Evolutionary conservation across 768 basidiomycete genomes (phyloP), one percentile per base, ranked within the genome.

Genomic region (Tulasnella sp.): DNA sequence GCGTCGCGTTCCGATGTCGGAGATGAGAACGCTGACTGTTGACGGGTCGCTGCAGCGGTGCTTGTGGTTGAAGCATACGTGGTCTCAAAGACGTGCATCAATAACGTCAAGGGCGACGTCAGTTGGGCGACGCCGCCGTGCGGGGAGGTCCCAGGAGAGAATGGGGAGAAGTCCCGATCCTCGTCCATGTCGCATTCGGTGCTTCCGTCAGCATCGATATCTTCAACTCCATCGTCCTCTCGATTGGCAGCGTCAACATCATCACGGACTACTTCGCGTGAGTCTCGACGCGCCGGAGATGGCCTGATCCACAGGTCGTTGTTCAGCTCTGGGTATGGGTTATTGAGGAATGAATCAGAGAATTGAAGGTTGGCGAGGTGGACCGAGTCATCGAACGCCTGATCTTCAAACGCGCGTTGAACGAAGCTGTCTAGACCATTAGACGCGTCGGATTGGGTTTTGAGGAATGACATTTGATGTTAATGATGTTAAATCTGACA

Each of bases 111-210:
- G 15, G 2, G 10, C 7, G 7, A 26, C 4, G 29, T 7, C 5
- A 38, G 15, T 24, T 21, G 32, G 3, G n/a, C 1, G 8, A 24
- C 5, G 4, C 23, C 19, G 3, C 11, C 17, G 30, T 30, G 9
- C 7, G 21, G 23, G 32, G 21, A 23, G 3, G 32, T 41, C 15
- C 24, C 19, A 17, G 32, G 32, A 23, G 30, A 53, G 3, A n/a
- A 1, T 3, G 13, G 11, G 13, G 32, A 19, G 5, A 5, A 24
- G 21, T 53, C 51, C 1, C 17, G 15, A 17, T 53, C 51, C 9
- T 19, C 45, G 45, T 48, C 45, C 19, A 19, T 26, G n/a, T 53
- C 51, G 51, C 38, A 27, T 41, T 53, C 51, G 32, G 51, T 53
- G n/a, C 51, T 53, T 1, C 51, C 51, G 17, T 53, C 51, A 1